These are phyloP conservation scores for Rhodotorula taiwanensis DNA, from an alignment of 768 basidiomycete species.

Conservation along the genomic window DNA sequence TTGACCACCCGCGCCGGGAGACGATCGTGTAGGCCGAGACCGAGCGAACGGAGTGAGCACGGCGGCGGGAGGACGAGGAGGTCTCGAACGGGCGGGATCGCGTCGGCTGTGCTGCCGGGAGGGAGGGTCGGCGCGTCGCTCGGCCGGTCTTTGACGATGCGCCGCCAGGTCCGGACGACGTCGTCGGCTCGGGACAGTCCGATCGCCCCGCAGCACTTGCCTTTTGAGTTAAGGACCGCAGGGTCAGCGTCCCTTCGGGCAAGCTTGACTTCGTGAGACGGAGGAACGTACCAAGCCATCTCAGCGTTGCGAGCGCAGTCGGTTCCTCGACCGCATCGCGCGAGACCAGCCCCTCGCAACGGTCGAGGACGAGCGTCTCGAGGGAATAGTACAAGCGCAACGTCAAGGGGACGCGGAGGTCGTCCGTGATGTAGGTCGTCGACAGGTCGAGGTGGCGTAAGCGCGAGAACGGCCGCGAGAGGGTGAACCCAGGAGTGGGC, in stretches of 20 bases:
- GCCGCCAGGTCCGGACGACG: constrained; percentile 17
- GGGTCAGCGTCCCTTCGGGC: background rate
- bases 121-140: constrained; percentile 10
- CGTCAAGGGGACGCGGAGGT: constrained; percentile 54
- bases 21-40: constrained; percentile 27
- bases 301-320: constrained; percentile 14
- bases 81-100: constrained; percentile 26
- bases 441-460: constrained; percentile 68
- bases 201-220: constrained; percentile 7
- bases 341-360: constrained; percentile 53
- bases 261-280: background rate
- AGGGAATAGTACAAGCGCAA: constrained; percentile 53
- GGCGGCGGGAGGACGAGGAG: constrained; percentile 34
- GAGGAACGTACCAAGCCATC: constrained; percentile 25
- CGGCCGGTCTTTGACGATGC: constrained; percentile 21
- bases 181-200: constrained; percentile 27
- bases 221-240: constrained; percentile 5
- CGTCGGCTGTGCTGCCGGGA: background rate
- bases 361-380: constrained; percentile 64
- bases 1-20: background rate
- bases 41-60: constrained; percentile 10
- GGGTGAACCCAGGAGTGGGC: background rate
- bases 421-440: constrained; percentile 52
- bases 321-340: constrained; percentile 45
- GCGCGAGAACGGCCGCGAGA: constrained; percentile 47